Conservation (phyloP, 441 rosid species). For the Aleurites moluccanus region DNA sequence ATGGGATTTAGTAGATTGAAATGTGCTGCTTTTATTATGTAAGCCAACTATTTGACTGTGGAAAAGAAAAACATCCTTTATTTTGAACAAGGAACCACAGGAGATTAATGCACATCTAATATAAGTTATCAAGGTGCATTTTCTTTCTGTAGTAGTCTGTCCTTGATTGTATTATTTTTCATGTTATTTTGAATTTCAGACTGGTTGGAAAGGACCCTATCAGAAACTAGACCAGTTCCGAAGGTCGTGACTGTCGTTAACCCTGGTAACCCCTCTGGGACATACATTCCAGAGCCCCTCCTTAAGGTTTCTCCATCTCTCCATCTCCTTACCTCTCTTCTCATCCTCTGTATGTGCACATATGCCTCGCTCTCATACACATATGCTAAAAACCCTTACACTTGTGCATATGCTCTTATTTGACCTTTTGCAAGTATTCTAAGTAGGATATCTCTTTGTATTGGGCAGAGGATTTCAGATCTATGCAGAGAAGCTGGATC, state of each 20-base stretch:
- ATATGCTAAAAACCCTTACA: neutral
- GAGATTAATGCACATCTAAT: constrained; percentile 2
- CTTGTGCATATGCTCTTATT: neutral
- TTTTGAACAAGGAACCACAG: constrained; percentile 9
- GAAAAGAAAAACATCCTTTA: neutral
- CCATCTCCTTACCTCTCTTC: constrained; percentile 11
- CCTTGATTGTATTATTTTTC: constrained; percentile 8
- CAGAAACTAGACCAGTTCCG: constrained; percentile 74
- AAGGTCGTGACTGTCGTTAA: constrained; percentile 93
- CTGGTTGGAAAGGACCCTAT: constrained; percentile 77
- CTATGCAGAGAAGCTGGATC: constrained; percentile 81
- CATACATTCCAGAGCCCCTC: constrained; percentile 83
- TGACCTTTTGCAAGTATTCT: constrained; percentile 19
- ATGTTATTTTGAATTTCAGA: constrained; percentile 48
- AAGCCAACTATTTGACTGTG: neutral
- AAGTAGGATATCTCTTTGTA: constrained; percentile 20
- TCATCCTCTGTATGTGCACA: neutral
- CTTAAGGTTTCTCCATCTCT: constrained; percentile 52
- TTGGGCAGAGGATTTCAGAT: constrained; percentile 81
- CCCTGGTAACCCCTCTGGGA: constrained; percentile 96
- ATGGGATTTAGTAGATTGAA: neutral
- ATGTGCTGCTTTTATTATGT: neutral
- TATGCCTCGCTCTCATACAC: neutral
- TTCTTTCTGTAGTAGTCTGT: neutral
- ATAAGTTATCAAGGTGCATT: neutral